Evolutionary conservation across 768 basidiomycete genomes (phyloP), one percentile per base, ranked within the genome.

Genomic region (Ramaria sp.): DNA sequence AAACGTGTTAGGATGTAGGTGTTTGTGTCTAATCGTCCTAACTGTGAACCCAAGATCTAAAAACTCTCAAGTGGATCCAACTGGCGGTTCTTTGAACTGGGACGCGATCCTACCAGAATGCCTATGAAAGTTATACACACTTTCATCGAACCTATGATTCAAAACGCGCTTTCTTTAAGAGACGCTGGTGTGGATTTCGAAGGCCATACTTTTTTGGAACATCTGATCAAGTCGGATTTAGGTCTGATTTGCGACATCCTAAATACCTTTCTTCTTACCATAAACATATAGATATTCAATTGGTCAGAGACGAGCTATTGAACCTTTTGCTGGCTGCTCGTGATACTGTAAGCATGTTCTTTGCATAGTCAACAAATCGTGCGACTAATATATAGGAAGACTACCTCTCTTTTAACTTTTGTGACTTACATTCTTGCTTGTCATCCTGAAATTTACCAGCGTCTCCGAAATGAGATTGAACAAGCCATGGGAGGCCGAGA

Each of bases 281-380:
- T 16, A n/a, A 53, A 39, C 36, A 22, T 28, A 16, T 34, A 71
- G 70, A 69, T 52, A 18, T 43, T 4, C 61, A 65, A 24, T 32
- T 62, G 25, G 60, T 72, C 18, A 63, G 67, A 47, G 69, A 70
- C 52, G 66, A 71, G 48, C 56, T 70, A n/a, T 63, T 71, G 56
- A 72, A 72, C 50, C 62, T 71, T 47, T 62, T 72, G 1, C 60
- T 71, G 15, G 71, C 71, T 9, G 62, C 67, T 15, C 59, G 69
- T 18, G 71, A 72, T 56, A 71, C 71, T 16, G 57, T 57, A 25
- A 12, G 53, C n/a, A 5, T 24, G 12, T 20, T 42, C n/a, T 41
- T n/a, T 37, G 6, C 50, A 54, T 37, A 7, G 20, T n/a, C 13
- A 12, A 38, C 2, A 10, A 10, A 38, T n/a, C 16, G 22, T 48